Base-by-base conservation (phyloP, 768 basidiomycete genomes). In the Mycena rebaudengoi region DNA sequence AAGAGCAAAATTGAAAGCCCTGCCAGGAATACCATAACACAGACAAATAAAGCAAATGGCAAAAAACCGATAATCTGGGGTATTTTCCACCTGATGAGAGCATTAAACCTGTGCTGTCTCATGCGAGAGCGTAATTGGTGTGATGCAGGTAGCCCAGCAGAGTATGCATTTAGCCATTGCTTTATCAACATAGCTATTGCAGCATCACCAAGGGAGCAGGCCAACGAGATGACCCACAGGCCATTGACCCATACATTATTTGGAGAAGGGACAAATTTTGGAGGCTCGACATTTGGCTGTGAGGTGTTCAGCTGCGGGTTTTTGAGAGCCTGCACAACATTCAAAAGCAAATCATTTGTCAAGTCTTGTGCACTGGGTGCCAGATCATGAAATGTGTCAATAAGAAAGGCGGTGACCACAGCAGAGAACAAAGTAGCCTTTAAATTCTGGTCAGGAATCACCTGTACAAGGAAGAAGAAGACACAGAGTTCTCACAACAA, bases 1-100 rank as follows among this genome's bases (percentile, higher is more conserved):
- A 69, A 63, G 26, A 69, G 68, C 49, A 63, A 52, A 21, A 69
- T 64, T n/a, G 62, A 59, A 50, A 69, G 59, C 28, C 68, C 68
- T 21, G 53, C 37, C 7, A 69, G 62, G 48, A 69, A 69, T n/a
- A 69, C 16, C 48, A 69, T 67, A n/a, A 69, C 52, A 55, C 68
- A 69, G 46, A 67, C 44, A 41, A 66, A 69, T 28, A 69, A 46
- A 14, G 65, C 68, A 41, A 69, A 58, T 12, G 68, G 65, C 33
- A 67, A 44, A 43, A 65, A 60, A 29, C 52, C 58, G 20, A 69
- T 69, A 21, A 69, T 69, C 33, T 64, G 46, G 51, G 61, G 44
- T 29, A 66, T 69, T 51, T 66, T 57, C 56, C 56, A 62, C 20
- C n/a, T 37, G 13, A 62, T 54, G 5, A 62, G 60, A n/a, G 60